Conservation (phyloP, 2,329 filamentous ascomycete genomes). For the Monilinia fructigena region DNA sequence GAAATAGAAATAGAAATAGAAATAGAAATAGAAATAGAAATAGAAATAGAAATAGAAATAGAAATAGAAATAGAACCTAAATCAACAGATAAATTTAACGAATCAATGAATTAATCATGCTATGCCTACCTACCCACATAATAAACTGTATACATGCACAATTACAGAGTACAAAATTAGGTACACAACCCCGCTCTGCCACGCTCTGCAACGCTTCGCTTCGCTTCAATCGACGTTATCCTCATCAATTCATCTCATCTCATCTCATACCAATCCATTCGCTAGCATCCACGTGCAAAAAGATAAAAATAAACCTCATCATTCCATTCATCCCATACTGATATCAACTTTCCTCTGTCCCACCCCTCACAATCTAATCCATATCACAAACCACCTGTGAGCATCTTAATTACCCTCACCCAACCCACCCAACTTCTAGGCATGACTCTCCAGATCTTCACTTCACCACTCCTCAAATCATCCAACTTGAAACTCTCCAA, state of each 20-base stretch:
- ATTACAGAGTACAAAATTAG: background rate
- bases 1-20: no score
- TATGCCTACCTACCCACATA: background rate
- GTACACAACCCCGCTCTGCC: background rate
- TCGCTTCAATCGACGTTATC: slow-evolving; percentile 10
- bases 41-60: no score
- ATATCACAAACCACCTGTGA: background rate
- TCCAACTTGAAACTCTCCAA: slow-evolving; percentile 91
- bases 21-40: no score
- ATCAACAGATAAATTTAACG: no score
- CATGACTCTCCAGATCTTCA: slow-evolving; percentile 97
- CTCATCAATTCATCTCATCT: slow-evolving; percentile 1
- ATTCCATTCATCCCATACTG: slow-evolving; percentile 12
- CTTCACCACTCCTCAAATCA: slow-evolving; percentile 88
- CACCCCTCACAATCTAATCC: background rate
- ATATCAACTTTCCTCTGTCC: background rate
- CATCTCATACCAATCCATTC: background rate
- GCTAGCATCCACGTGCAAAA: background rate
- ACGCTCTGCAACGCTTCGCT: background rate
- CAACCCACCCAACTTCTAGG: slow-evolving; percentile 89
- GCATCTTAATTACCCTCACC: slow-evolving; percentile 41
- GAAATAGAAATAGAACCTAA: no score
- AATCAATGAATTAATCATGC: no score
- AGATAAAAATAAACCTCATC: background rate
- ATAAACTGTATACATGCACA: slow-evolving; percentile 4